phyloP scores from a whole-genome alignment of 805 yeast genomes.

The Metschnikowia drakensbergensis region DNA sequence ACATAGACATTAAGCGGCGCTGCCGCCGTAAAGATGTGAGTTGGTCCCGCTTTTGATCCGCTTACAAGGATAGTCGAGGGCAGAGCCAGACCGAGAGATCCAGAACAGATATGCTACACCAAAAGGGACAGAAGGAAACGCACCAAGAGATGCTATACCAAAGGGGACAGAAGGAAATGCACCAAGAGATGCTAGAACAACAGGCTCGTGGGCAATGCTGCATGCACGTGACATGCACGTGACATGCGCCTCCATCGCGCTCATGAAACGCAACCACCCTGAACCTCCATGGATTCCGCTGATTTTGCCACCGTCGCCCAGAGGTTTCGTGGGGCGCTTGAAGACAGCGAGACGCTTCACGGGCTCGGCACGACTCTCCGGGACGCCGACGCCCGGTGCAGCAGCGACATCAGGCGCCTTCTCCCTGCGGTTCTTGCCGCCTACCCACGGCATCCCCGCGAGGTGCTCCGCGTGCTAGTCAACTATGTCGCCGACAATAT shows the following conservation, averaged over 20 bases:
- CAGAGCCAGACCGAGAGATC: too few species aligned
- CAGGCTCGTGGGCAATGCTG: too few species aligned
- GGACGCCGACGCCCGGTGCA: slow-evolving; percentile 18
- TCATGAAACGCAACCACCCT: too few species aligned
- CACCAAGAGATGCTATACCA: too few species aligned
- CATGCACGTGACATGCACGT: background rate
- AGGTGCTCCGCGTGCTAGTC: slow-evolving; percentile 28
- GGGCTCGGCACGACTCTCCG: slow-evolving; percentile 19
- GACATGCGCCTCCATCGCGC: background rate
- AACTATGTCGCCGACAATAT: slow-evolving; percentile 36
- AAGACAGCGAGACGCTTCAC: slow-evolving; percentile 1
- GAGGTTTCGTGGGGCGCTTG: background rate
- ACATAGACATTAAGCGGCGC: background rate
- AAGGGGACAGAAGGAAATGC: too few species aligned
- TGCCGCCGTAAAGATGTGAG: too few species aligned
- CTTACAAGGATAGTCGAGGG: too few species aligned
- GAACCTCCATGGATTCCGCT: background rate
- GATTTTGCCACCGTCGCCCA: background rate
- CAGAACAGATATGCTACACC: too few species aligned
- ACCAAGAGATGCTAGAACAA: too few species aligned
- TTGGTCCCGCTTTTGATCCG: too few species aligned
- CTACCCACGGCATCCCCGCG: slow-evolving; percentile 11
- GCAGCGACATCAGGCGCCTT: slow-evolving; percentile 6
- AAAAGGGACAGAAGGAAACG: too few species aligned
- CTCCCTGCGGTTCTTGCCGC: slow-evolving; percentile 12